Conservation (phyloP, 106 monocot species). For the Chionographis japonica region DNA sequence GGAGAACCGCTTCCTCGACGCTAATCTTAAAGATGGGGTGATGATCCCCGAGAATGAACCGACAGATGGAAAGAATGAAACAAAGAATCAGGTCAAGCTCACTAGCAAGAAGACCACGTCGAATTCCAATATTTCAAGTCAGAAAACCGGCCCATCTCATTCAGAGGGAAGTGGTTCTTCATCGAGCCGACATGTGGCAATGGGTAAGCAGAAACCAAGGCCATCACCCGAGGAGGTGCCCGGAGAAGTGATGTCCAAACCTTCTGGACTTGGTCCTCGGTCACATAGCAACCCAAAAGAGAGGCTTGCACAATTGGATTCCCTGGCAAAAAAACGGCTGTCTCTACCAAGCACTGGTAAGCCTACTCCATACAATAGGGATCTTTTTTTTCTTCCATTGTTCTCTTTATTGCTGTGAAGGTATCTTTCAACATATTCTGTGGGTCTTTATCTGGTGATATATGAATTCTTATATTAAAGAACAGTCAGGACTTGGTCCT, state of each 20-base stretch:
- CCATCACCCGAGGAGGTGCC: constrained; percentile 23
- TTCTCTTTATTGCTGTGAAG: not conserved
- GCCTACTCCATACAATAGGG: not conserved
- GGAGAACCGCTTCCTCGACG: constrained; percentile 89
- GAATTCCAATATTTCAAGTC: constrained; percentile 30
- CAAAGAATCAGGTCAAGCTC: constrained; percentile 24
- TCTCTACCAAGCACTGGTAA: constrained; percentile 59
- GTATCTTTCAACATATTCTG: too few relatives aligned
- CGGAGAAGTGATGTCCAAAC: constrained; percentile 37
- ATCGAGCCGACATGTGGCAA: constrained; percentile 34
- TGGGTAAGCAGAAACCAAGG: constrained; percentile 34
- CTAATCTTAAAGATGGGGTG: constrained; percentile 65
- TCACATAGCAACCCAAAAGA: constrained; percentile 71
- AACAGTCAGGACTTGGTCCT: too few relatives aligned
- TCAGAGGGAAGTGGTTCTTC: constrained; percentile 55
- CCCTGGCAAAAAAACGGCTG: constrained; percentile 55
- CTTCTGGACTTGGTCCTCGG: constrained; percentile 36
- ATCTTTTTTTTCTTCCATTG: not conserved
- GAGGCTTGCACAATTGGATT: constrained; percentile 39
- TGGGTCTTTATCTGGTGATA: too few relatives aligned
- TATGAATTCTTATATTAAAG: too few relatives aligned
- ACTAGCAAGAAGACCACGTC: constrained; percentile 30
- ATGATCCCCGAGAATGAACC: constrained; percentile 12
- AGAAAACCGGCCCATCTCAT: constrained; percentile 29
- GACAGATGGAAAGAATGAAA: constrained; percentile 20